Base-by-base conservation (phyloP, 192 early-diverging fungal species). In the Coemansia sp. region DNA sequence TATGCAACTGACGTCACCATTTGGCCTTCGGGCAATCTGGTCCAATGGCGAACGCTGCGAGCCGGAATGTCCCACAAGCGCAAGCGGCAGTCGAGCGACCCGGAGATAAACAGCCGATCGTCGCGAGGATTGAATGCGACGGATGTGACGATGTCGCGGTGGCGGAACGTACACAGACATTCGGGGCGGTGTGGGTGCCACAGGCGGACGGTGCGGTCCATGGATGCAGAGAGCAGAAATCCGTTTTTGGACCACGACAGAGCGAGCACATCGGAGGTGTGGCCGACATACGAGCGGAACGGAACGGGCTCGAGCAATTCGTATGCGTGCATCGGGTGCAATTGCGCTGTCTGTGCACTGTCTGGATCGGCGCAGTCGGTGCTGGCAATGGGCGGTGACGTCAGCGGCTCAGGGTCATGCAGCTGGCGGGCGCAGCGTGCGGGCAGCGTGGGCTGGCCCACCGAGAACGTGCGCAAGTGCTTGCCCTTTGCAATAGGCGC, bases 81-180 rank as follows among this genome's bases (percentile, higher is more conserved):
- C 38, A 96, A 65, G 57, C 87, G 87, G 37, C 89, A 83, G 72
- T 94, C 92, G 25, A 94, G 70, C 27, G 90, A 91, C 1, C 92
- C 93, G 10, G 86, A 89, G 35, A 94, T 70, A 54, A 95, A 92
- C 65, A 86, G 86, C 2, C 88, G 86, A 66, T 93, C 89, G 65
- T 96, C 93, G 58, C 84, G 70, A 25, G 93, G 93, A 65, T 90
- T 92, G 69, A 96, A 96, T 0, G 84, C 80, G 5, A 94, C 87
- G 5, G 87, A 83, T 1, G 90, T 89, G 2, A 95, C 93, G 12
- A 88, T 86, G 67, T 91, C 91, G 32, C 81, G 73, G 67, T 95
- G 93, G 25, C 81, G 73, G 64, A 96, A 93, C 4, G 87, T 83
- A 68, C 90, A 91, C 43, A 96, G 75, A 58, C 92, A 93, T 53